Evolutionary conservation across 1,284 basidiomycete genomes (phyloP).

Genomic region (Clitocybe nebularis): DNA sequence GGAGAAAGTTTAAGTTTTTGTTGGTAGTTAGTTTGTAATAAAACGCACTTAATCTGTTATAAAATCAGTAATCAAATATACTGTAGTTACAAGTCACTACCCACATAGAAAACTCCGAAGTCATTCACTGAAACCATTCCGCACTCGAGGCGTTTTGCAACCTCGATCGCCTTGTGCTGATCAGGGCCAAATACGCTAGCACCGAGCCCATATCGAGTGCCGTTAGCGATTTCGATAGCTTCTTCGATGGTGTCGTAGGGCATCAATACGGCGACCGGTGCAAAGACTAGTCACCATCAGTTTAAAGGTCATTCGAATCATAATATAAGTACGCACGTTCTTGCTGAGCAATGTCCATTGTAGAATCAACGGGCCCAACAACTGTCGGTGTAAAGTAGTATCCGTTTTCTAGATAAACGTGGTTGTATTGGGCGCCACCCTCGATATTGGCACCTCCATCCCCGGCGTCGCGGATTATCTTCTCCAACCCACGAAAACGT

Average conservation of each 20-base stretch:
- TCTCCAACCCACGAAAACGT: conserved; percentile 68
- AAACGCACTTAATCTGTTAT: conserved; percentile 53
- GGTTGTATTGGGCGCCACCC: conserved; percentile 65
- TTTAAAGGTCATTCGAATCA: conserved; percentile 8
- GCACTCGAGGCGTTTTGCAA: conserved; percentile 79
- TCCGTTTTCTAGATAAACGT: conserved; percentile 64
- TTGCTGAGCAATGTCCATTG: conserved; percentile 73
- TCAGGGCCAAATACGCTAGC: conserved; percentile 92
- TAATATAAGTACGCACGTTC: conserved; percentile 56
- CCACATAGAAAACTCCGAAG: conserved; percentile 88
- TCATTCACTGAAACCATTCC: conserved; percentile 98
- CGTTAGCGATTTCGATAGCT: conserved; percentile 83
- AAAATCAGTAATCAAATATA: conserved; percentile 2
- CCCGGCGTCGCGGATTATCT: conserved; percentile 70
- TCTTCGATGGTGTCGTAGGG: conserved; percentile 79
- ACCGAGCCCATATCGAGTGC: conserved; percentile 87
- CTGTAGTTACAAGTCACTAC: conserved; percentile 23
- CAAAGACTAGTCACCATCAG: conserved; percentile 65
- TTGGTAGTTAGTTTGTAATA: conserved; percentile 5
- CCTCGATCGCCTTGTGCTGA: conserved; percentile 68
- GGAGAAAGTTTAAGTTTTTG: too few relatives aligned
- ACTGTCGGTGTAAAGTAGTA: conserved; percentile 88
- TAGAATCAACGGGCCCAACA: conserved; percentile 73
- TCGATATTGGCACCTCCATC: conserved; percentile 66
- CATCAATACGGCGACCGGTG: conserved; percentile 83